Percentiles rank a stretch among this genome's conserved stretches.
Conservation (phyloP, 352 stramenopile genomes). For the Globisporangium polare region DNA sequence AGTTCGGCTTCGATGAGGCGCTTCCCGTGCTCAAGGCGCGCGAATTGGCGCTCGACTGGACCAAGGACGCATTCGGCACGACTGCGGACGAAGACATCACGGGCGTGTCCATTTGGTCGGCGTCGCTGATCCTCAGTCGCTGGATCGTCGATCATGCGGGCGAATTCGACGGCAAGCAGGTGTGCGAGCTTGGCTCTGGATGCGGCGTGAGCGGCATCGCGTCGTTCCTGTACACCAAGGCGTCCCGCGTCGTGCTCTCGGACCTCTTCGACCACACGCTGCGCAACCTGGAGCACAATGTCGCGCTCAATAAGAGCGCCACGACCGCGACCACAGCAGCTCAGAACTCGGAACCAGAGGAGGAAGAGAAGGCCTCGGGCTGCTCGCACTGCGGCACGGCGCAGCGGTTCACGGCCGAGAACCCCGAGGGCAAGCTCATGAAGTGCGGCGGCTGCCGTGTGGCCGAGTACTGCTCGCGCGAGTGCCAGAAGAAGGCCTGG, state of each 20-base stretch:
- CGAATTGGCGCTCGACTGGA: slow-evolving; percentile 81
- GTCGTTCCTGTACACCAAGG: slow-evolving; percentile 72
- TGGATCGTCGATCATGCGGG: slow-evolving; percentile 73
- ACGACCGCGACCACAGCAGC: background rate
- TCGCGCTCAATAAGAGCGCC: slow-evolving; percentile 55
- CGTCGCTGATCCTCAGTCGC: slow-evolving; percentile 76
- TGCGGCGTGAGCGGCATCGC: slow-evolving; percentile 82
- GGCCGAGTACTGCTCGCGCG: slow-evolving; percentile 80
- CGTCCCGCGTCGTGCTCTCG: slow-evolving; percentile 73
- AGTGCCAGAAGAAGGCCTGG: slow-evolving; percentile 86
- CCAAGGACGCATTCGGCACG: slow-evolving; percentile 75
- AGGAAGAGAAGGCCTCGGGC: slow-evolving; percentile 29
- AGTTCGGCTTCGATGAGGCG: slow-evolving; percentile 66
- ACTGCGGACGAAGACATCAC: slow-evolving; percentile 85
- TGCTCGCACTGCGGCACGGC: slow-evolving; percentile 67
- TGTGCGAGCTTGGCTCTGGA: slow-evolving; percentile 80
- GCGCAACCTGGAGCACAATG: slow-evolving; percentile 79
- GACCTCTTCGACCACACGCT: slow-evolving; percentile 83
- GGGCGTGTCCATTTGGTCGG: slow-evolving; percentile 87
- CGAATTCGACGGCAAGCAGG: slow-evolving; percentile 63
- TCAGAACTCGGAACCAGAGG: background rate
- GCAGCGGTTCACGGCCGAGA: slow-evolving; percentile 75
- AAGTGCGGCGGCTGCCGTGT: slow-evolving; percentile 71
- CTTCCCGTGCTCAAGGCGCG: slow-evolving; percentile 64
- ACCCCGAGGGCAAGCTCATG: slow-evolving; percentile 86